Base-by-base conservation (phyloP, 805 yeast species). In the Ogataea siamensis region DNA sequence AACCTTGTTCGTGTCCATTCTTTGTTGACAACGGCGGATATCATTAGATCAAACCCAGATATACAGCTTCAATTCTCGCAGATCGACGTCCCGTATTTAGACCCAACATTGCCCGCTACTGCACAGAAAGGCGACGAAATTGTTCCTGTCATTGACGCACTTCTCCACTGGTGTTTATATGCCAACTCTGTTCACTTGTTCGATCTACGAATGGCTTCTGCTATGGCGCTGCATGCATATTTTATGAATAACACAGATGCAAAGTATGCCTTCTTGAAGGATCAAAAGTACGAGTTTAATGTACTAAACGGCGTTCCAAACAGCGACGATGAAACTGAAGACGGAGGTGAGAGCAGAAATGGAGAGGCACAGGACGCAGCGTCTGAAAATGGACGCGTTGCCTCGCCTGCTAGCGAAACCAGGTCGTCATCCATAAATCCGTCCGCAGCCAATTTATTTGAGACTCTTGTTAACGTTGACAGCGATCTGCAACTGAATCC, bases 41-140 rank as follows among this genome's bases (percentile, higher is more conserved):
- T 89, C 21, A 81, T 93, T 4, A 64, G 80, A 32, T 73, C 78
- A 20, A 87, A 88, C 56, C 60, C 69, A 3, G 74, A 68, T 2
- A 72, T 84, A 22, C 99, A 93, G 59, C 63, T 66, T 10, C 77
- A 77, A 41, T 83, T 91, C 50, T 71, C 87, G 1, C 79, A 78
- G 38, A 80, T 91, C 10, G 98, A 93, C 59, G 96, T 93, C 6
- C 99, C 99, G 0, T 87, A 82, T 55, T 69, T 89, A 39, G 97
- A 87, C 53, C 87, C 96, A 8, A 50, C 57, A 35, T 45, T 62
- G 29, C 66, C 66, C 8, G 16, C 40, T 2, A 12, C 51, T 7
- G 58, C 58, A 6, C 66, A 62, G 40, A 57, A 47, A 38, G 57
- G 53, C 38, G 64, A 57, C 10, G 55, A 50, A 2, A 34, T 74